These are phyloP conservation scores for Ceratocystis smalleyi DNA, from an alignment of 2,329 filamentous ascomycete species.

Conservation along the genomic window DNA sequence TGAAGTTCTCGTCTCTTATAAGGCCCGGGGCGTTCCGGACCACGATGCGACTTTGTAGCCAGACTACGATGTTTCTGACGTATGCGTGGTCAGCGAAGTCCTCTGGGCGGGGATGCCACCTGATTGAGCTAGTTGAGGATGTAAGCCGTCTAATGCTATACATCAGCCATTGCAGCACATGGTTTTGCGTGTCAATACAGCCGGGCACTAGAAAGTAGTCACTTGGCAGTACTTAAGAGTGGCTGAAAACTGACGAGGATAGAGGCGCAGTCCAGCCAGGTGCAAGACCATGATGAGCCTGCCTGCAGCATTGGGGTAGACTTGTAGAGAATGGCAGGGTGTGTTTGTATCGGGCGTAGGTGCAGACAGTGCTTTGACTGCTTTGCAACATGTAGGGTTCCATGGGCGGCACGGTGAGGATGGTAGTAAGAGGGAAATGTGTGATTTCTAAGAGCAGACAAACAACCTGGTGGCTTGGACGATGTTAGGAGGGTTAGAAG, in stretches of 20 bases:
- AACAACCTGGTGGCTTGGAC: neutral
- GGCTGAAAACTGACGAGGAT: neutral
- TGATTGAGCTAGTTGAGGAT: conserved; percentile 48
- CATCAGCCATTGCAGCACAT: conserved; percentile 43
- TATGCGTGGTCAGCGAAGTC: conserved; percentile 39
- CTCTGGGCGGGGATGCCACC: conserved; percentile 50
- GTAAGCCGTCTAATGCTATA: conserved; percentile 35
- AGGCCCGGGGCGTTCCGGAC: conserved; percentile 39
- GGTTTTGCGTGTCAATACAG: conserved; percentile 52
- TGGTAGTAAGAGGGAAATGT: too few relatives aligned
- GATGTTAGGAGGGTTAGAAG: neutral
- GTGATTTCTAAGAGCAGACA: neutral
- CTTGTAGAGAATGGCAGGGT: neutral
- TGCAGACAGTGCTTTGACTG: conserved; percentile 7
- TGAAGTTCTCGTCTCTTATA: conserved; percentile 32
- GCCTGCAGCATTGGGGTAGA: conserved; percentile 1
- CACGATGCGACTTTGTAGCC: conserved; percentile 48
- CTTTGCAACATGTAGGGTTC: neutral
- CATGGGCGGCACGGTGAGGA: neutral
- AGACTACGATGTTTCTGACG: conserved; percentile 44
- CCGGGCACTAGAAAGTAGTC: conserved; percentile 42
- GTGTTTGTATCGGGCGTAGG: conserved; percentile 6
- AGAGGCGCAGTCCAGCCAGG: neutral
- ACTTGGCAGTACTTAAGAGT: conserved; percentile 16
- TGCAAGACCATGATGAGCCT: conserved; percentile 7